Evolutionary conservation across 768 basidiomycete species (phyloP).

Genomic region (Lepiota brunneoincarnata): DNA sequence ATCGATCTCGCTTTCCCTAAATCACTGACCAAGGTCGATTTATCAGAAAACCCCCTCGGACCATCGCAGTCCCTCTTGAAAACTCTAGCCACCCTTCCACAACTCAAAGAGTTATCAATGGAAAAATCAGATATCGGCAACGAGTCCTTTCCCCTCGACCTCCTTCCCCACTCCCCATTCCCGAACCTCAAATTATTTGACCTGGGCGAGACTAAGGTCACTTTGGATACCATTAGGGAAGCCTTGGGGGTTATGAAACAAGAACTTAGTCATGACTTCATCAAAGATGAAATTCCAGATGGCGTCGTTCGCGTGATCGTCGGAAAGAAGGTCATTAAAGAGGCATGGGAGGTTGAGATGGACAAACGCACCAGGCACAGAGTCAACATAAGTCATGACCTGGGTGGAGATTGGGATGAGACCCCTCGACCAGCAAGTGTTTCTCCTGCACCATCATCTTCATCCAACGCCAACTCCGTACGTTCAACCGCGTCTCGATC

Average conservation of each 20-base stretch:
- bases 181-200: constrained; percentile 56
- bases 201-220: constrained; percentile 63
- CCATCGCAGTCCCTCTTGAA: constrained; percentile 39
- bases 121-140: constrained; percentile 59
- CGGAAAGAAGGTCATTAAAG: constrained; percentile 69
- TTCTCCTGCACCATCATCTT: constrained; percentile 8
- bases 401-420: constrained; percentile 28
- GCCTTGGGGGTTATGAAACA: constrained; percentile 49
- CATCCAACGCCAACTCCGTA: constrained; percentile 4
- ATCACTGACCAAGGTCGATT: constrained; percentile 53
- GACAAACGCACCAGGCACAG: constrained; percentile 52
- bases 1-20: constrained; percentile 58
- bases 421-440: constrained; percentile 13
- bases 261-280: constrained; percentile 51
- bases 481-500: constrained; percentile 11
- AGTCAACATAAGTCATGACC: constrained; percentile 27
- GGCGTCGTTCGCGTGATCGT: constrained; percentile 57
- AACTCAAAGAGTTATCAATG: constrained; percentile 56
- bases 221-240: constrained; percentile 37
- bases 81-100: constrained; percentile 42
- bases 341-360: constrained; percentile 78
- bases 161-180: constrained; percentile 40
- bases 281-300: constrained; percentile 48
- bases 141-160: constrained; percentile 47
- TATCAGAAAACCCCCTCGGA: constrained; percentile 69